Evolutionary conservation across 768 basidiomycete species (phyloP).

Genomic region (Mrakia frigida): DNA sequence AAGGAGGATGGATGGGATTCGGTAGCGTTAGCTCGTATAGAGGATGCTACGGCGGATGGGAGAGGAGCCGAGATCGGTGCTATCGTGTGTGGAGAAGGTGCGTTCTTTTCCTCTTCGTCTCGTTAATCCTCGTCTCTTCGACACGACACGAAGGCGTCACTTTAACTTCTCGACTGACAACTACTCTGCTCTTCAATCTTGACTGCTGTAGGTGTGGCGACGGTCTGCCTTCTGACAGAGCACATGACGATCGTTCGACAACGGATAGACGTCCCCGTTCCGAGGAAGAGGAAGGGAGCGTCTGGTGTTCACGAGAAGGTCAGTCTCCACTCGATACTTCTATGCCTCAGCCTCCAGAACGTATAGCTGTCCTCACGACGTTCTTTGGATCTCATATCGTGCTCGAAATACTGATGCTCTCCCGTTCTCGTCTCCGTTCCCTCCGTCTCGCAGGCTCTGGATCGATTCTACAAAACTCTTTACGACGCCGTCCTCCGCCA

Average conservation of each 20-base stretch:
- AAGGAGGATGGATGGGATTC: conserved; percentile 88
- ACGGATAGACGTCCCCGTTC: conserved; percentile 79
- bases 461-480: conserved; percentile 73
- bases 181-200: too few relatives aligned
- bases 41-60: conserved; percentile 87
- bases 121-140: not conserved
- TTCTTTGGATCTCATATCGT: too few relatives aligned
- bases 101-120: conserved; percentile 23
- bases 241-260: conserved; percentile 94
- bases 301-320: conserved; percentile 83
- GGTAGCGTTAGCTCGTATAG: conserved; percentile 69
- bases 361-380: too few relatives aligned
- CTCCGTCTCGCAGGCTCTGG: conserved; percentile 53
- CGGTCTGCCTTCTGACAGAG: conserved; percentile 89
- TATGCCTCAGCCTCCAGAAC: not conserved
- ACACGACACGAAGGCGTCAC: too few relatives aligned
- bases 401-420: not conserved
- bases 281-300: conserved; percentile 78
- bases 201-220: conserved; percentile 77
- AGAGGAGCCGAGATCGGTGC: conserved; percentile 94
- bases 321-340: conserved; percentile 9
- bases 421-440: not conserved
- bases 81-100: conserved; percentile 88
- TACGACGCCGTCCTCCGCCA: conserved; percentile 84
- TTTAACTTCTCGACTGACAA: too few relatives aligned